A percentile compares a stretch with the other conserved stretches of the same genome.
These are phyloP conservation scores for Byssochlamys sp. DNA, from an alignment of 2,329 filamentous ascomycete genomes.

Conservation along the genomic window DNA sequence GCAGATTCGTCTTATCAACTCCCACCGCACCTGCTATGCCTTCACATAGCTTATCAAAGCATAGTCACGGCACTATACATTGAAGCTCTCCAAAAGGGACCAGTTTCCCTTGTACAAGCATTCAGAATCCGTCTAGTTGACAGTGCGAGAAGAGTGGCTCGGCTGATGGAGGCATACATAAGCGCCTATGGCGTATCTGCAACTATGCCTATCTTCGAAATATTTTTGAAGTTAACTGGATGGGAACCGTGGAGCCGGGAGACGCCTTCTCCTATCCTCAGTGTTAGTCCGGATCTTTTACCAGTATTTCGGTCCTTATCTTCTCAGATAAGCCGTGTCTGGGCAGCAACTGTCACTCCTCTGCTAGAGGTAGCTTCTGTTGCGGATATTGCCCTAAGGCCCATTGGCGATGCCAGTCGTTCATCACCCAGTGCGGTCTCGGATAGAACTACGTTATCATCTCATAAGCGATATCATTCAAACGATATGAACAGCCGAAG, in stretches of 20 bases:
- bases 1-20: conserved; percentile 13
- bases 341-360: background rate
- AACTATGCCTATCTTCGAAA: conserved; percentile 33
- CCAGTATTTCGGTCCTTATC: conserved; percentile 13
- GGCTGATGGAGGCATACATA: conserved; percentile 27
- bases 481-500: conserved; percentile 1
- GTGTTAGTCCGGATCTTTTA: conserved; percentile 18
- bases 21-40: conserved; percentile 24
- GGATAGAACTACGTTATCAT: background rate
- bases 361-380: background rate
- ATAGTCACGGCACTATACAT: conserved; percentile 16
- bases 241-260: conserved; percentile 5
- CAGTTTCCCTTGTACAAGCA: conserved; percentile 1
- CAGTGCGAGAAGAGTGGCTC: conserved; percentile 26
- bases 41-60: conserved; percentile 27
- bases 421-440: background rate
- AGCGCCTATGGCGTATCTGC: conserved; percentile 33
- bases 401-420: background rate
- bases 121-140: conserved; percentile 11
- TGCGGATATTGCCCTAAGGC: background rate
- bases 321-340: background rate
- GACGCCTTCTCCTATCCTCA: conserved; percentile 5
- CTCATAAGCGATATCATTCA: background rate
- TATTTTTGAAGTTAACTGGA: conserved; percentile 28
- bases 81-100: conserved; percentile 13